A percentile compares a stretch with the other conserved stretches of the same genome.
Evolutionary conservation across 306 rosid species (phyloP).

Genomic region (Oemleria cerasiformis): DNA sequence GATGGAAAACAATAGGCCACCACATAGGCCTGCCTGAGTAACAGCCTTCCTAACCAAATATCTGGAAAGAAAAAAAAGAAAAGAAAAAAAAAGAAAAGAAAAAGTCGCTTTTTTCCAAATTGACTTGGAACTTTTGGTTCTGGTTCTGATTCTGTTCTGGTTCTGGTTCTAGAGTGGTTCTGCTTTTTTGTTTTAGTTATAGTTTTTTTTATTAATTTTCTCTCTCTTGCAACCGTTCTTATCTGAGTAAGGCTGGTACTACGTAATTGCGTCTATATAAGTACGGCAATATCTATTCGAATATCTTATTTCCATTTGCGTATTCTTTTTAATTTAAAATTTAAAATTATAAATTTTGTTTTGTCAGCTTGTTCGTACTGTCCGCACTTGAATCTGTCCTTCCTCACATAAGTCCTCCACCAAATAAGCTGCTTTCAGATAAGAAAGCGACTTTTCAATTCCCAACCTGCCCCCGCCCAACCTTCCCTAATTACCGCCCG

Average conservation of each 20-base stretch:
- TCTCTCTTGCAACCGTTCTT: slow-evolving; percentile 54
- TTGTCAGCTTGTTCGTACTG: slow-evolving; percentile 60
- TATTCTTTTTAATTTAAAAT: neutral
- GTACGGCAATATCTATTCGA: slow-evolving; percentile 57
- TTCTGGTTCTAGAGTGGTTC: too few species aligned
- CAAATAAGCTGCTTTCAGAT: slow-evolving; percentile 33
- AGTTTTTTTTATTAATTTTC: neutral
- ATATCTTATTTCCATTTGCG: slow-evolving; percentile 6
- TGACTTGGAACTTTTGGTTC: neutral
- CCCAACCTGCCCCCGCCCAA: slow-evolving; percentile 28
- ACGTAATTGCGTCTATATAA: slow-evolving; percentile 42
- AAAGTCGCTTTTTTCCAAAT: neutral
- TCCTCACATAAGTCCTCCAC: slow-evolving; percentile 94
- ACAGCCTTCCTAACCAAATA: slow-evolving; percentile 23
- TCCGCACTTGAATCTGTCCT: slow-evolving; percentile 88
- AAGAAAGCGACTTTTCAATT: neutral
- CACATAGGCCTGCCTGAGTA: slow-evolving; percentile 14
- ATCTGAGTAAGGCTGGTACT: slow-evolving; percentile 89
- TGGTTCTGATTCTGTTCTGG: too few species aligned
- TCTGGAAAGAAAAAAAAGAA: neutral
- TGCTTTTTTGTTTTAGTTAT: too few species aligned
- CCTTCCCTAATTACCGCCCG: neutral
- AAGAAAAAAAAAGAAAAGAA: neutral
- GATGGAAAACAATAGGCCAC: neutral
- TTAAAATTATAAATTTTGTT: neutral